These are phyloP conservation scores for Ceratobasidium theobromae DNA, from an alignment of 1,284 basidiomycete genomes.

Conservation along the genomic window DNA sequence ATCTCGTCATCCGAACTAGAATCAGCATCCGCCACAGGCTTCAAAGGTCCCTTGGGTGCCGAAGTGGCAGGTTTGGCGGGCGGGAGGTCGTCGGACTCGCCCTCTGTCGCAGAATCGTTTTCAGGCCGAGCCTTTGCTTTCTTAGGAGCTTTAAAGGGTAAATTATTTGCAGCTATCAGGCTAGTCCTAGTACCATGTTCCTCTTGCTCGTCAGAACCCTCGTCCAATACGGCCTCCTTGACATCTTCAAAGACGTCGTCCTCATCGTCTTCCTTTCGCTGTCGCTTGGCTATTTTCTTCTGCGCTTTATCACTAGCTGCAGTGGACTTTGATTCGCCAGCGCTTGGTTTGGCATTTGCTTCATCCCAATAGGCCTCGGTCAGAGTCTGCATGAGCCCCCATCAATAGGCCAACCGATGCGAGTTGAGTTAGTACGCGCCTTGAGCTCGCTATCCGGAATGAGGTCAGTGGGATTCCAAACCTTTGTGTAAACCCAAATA, in stretches of 20 bases:
- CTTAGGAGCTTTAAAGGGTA: neutral
- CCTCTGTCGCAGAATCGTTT: constrained; percentile 13
- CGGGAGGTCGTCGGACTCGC: constrained; percentile 6
- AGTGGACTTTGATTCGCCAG: constrained; percentile 26
- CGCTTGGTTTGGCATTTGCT: constrained; percentile 38
- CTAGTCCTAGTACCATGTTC: neutral
- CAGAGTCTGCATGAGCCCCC: constrained; percentile 32
- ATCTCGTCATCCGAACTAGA: constrained; percentile 6
- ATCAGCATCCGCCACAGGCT: neutral
- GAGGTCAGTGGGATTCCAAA: constrained; percentile 64
- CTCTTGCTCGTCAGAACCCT: neutral
- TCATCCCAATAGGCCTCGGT: constrained; percentile 39
- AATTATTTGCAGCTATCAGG: neutral
- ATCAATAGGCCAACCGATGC: constrained; percentile 42
- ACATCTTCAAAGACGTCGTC: constrained; percentile 18
- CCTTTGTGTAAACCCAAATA: constrained; percentile 47
- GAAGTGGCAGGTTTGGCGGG: neutral
- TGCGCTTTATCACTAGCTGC: constrained; percentile 46
- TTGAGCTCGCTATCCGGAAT: constrained; percentile 62
- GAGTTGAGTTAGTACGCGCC: constrained; percentile 43
- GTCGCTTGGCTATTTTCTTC: constrained; percentile 12
- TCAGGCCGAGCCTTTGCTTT: neutral
- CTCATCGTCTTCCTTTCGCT: constrained; percentile 19
- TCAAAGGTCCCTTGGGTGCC: neutral
- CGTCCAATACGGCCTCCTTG: neutral